Percentiles rank a stretch among this genome's conserved stretches.
Evolutionary conservation across 768 basidiomycete species (phyloP).

Genomic region (Mycena rebaudengoi): DNA sequence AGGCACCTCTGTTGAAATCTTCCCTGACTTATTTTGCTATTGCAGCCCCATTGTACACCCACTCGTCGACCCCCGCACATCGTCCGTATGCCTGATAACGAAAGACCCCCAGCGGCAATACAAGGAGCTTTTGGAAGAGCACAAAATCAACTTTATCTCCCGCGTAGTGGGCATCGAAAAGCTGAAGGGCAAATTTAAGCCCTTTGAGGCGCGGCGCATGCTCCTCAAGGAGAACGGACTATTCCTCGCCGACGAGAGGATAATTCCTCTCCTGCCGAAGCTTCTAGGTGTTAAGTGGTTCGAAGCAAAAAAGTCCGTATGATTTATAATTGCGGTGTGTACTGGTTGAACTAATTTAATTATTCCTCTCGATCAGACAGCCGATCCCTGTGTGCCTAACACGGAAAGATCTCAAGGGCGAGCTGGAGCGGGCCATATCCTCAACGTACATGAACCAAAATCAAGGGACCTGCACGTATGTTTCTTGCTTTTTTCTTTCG

Average conservation of each 20-base stretch:
- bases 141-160: slow-evolving; percentile 88
- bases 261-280: slow-evolving; percentile 87
- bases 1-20: background rate
- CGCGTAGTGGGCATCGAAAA: slow-evolving; percentile 92
- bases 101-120: slow-evolving; percentile 97
- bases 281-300: slow-evolving; percentile 92
- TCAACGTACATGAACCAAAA: slow-evolving; percentile 98
- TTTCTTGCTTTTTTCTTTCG: slow-evolving; percentile 26
- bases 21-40: slow-evolving; percentile 14
- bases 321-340: background rate
- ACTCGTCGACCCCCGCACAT: slow-evolving; percentile 82
- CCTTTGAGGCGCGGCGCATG: slow-evolving; percentile 82
- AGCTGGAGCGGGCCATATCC: slow-evolving; percentile 91
- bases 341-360: slow-evolving; percentile 11
- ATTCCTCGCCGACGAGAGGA: slow-evolving; percentile 92
- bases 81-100: slow-evolving; percentile 87
- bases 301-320: slow-evolving; percentile 89
- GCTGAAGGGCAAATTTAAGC: slow-evolving; percentile 92
- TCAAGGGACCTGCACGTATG: slow-evolving; percentile 91
- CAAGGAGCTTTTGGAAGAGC: slow-evolving; percentile 86
- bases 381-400: slow-evolving; percentile 94
- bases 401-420: slow-evolving; percentile 89
- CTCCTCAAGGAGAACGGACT: slow-evolving; percentile 89
- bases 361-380: slow-evolving; percentile 69
- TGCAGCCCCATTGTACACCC: slow-evolving; percentile 80